These are phyloP conservation scores for Phlebopus sp. DNA, from an alignment of 1,284 basidiomycete species.

Conservation along the genomic window DNA sequence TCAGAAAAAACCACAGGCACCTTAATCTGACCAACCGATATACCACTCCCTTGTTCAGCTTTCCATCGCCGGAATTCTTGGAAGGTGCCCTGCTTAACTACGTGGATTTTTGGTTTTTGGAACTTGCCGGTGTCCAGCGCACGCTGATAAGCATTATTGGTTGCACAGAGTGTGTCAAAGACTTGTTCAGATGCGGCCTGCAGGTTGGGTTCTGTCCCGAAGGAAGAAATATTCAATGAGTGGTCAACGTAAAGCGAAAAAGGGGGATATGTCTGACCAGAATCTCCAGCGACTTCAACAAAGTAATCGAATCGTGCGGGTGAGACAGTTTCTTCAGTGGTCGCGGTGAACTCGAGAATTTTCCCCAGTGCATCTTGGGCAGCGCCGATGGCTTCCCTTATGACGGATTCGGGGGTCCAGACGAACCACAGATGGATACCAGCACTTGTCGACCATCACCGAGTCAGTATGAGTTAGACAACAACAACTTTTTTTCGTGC, in stretches of 20 bases:
- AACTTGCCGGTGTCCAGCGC: too few species aligned
- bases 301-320: not conserved
- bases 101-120: not conserved
- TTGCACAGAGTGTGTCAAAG: too few species aligned
- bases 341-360: not conserved
- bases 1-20: not conserved
- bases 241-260: not conserved
- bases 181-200: too few species aligned
- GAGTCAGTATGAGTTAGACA: not conserved
- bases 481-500: too few species aligned
- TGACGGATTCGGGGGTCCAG: not conserved
- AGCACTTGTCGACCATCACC: not conserved
- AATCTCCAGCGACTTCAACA: not conserved
- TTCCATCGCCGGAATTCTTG: not conserved
- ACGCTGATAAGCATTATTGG: too few species aligned
- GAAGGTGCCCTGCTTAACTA: constrained; percentile 1
- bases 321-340: not conserved
- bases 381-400: not conserved
- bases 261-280: not conserved
- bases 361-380: not conserved
- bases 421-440: not conserved
- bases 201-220: too few species aligned
- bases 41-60: not conserved
- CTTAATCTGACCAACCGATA: not conserved
- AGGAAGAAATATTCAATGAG: too few species aligned